phyloP scores from a whole-genome alignment of 2,329 filamentous ascomycete genomes.

The Ophiostoma novo-ulmi region DNA sequence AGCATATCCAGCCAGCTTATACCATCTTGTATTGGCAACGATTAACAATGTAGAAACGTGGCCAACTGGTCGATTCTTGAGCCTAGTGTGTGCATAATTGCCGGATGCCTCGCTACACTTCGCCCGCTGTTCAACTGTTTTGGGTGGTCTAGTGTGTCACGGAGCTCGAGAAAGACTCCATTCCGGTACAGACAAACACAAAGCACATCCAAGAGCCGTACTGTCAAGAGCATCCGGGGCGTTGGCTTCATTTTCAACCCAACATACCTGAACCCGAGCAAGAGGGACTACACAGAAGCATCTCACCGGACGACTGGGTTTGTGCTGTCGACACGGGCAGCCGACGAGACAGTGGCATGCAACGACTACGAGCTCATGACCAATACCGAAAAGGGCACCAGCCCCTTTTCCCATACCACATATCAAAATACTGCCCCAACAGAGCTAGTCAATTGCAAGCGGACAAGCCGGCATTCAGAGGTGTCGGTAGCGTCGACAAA shows the following conservation, averaged over 20 bases:
- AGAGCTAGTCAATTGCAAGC: neutral
- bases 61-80: conserved; percentile 40
- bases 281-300: neutral
- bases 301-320: neutral
- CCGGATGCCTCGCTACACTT: conserved; percentile 33
- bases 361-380: conserved; percentile 22
- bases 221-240: conserved; percentile 13
- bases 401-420: neutral
- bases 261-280: neutral
- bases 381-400: conserved; percentile 15
- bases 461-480: neutral
- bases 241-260: conserved; percentile 13
- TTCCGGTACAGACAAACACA: conserved; percentile 5
- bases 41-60: conserved; percentile 31
- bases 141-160: neutral
- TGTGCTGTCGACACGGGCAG: neutral
- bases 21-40: too few relatives aligned
- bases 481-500: neutral
- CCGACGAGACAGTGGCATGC: neutral
- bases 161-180: conserved; percentile 11
- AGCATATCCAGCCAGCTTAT: conserved; percentile 25
- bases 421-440: neutral
- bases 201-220: conserved; percentile 16
- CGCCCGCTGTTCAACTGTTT: conserved; percentile 29
- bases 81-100: conserved; percentile 37